Percentiles rank a stretch among this genome's conserved stretches.
Conservation (phyloP, 345 rosid genomes). For the Crucihimalaya himalaica region DNA sequence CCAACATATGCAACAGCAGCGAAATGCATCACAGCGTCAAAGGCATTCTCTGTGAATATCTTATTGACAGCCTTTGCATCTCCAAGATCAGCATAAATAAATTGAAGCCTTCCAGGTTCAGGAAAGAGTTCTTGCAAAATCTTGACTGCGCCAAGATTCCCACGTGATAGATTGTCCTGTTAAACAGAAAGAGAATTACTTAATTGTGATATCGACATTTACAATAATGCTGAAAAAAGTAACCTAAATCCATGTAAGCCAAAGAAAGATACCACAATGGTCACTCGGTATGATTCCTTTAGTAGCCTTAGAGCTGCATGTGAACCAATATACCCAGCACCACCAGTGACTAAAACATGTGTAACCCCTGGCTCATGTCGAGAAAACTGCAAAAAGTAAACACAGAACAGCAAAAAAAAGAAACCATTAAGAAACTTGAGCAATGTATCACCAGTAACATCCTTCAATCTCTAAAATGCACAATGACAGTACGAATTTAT, state of each 20-base stretch:
- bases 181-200: background rate
- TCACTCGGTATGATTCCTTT: constrained; percentile 66
- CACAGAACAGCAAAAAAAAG: constrained; percentile 5
- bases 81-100: constrained; percentile 65
- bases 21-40: constrained; percentile 66
- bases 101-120: constrained; percentile 68
- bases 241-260: constrained; percentile 7
- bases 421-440: constrained; percentile 3
- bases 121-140: constrained; percentile 58
- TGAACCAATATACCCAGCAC: constrained; percentile 83
- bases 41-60: constrained; percentile 56
- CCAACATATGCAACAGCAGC: constrained; percentile 81
- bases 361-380: constrained; percentile 52
- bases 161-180: constrained; percentile 73
- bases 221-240: background rate
- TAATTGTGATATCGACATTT: background rate
- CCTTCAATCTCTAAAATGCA: background rate
- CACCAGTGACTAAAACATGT: constrained; percentile 77
- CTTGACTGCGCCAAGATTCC: constrained; percentile 64
- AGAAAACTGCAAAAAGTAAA: constrained; percentile 41
- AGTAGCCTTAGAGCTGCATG: constrained; percentile 70
- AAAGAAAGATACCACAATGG: constrained; percentile 56
- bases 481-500: constrained; percentile 23
- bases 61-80: constrained; percentile 59
- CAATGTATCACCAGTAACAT: background rate